Evolutionary conservation across 164 flowering plant genomes (phyloP).

Genomic region (Liquidambar formosana): DNA sequence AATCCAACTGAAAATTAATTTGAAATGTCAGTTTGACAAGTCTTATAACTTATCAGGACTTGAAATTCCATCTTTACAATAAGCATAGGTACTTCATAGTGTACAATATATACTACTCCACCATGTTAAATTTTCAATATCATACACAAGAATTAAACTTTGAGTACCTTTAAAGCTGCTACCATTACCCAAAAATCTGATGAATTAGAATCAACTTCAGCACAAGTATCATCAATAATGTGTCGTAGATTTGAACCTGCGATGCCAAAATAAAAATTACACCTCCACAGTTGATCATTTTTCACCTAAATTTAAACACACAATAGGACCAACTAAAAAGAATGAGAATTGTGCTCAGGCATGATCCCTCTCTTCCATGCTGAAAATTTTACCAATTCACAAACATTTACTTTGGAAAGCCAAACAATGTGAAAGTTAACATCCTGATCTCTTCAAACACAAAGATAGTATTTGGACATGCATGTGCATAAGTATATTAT

Average conservation of each 20-base stretch:
- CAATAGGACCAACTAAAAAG: neutral
- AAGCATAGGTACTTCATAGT: neutral
- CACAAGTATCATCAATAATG: conserved; percentile 62
- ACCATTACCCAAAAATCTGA: conserved; percentile 98
- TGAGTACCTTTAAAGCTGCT: conserved; percentile 87
- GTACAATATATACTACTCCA: neutral
- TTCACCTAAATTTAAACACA: too few relatives aligned
- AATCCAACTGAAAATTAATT: neutral
- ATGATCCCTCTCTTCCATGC: neutral
- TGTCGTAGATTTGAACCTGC: conserved; percentile 65
- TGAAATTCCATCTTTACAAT: neutral
- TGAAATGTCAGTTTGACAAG: too few relatives aligned
- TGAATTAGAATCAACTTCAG: conserved; percentile 75
- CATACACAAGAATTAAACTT: neutral
- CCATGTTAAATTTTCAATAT: neutral
- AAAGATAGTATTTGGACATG: neutral
- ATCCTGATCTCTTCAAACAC: neutral
- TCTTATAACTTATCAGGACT: too few relatives aligned
- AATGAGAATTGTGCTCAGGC: neutral
- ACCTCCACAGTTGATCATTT: neutral
- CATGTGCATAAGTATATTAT: too few relatives aligned
- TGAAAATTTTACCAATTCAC: neutral
- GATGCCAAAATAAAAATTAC: neutral
- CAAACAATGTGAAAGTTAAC: too few relatives aligned
- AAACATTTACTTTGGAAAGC: neutral